phyloP scores from a whole-genome alignment of 73 alveolate genomes.

The Tetrahymena thermophila region DNA sequence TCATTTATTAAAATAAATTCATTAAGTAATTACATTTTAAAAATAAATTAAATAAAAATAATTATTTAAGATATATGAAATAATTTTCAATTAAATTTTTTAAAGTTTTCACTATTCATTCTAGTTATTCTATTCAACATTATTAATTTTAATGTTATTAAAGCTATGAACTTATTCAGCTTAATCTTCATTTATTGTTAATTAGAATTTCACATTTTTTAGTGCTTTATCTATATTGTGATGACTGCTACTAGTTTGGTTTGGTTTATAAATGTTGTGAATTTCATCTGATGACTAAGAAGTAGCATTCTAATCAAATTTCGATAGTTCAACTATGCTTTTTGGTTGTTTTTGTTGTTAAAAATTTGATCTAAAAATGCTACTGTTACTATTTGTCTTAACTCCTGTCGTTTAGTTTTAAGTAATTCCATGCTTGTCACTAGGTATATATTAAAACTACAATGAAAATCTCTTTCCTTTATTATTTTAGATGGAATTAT shows the following conservation, averaged over 20 bases:
- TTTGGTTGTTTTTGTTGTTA: not conserved
- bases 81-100: not conserved
- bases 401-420: not conserved
- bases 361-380: not conserved
- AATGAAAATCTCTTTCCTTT: not conserved
- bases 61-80: too few relatives aligned
- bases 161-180: not conserved
- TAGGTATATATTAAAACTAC: not conserved
- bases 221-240: not conserved
- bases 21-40: too few relatives aligned
- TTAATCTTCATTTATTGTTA: not conserved
- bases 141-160: too few relatives aligned
- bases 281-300: not conserved
- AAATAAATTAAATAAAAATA: too few relatives aligned
- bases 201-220: not conserved
- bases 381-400: not conserved
- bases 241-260: not conserved
- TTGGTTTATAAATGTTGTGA: too few relatives aligned
- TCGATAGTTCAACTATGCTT: not conserved
- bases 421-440: not conserved
- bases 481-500: not conserved
- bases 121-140: not conserved
- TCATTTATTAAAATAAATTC: too few relatives aligned
- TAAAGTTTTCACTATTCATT: too few relatives aligned
- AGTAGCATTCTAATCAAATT: not conserved